Base-by-base conservation (phyloP, 768 basidiomycete species). In the Termitomyces sp. region DNA sequence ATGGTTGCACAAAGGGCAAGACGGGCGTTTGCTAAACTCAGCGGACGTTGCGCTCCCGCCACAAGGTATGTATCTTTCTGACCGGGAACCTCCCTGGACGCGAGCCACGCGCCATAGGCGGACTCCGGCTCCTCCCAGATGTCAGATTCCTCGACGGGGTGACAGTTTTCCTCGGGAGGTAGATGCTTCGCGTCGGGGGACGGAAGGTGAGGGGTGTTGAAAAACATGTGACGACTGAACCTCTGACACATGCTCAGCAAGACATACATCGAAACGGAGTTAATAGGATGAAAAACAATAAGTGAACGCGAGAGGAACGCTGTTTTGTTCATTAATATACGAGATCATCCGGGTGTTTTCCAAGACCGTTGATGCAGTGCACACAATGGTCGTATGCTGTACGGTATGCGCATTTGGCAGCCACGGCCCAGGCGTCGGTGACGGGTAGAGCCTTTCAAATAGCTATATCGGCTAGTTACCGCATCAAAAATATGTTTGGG, bases 21-120 rank as follows among this genome's bases (percentile, higher is more conserved):
- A 49, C 70, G 74, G 48, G 84, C 66, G 71, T 91, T 92, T 15
- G 71, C 67, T 51, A 79, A 66, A 54, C 79, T 86, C 62, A 93
- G 67, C n/a, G 82, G 77, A 45, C 91, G 84, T 64, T 86, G 87
- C 45, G 84, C 86, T 50, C 92, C 92, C 38, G 92, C 85, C 55
- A 83, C 79, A 65, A 87, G 78, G 71, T 73, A 73, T 51, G 66
- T 61, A 20, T 79, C 81, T 48, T 76, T 77, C 47, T 81, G 78
- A 32, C 74, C 75, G 37, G 82, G 79, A 31, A 85, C 67, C 64
- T 75, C 69, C 66, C 86, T 79, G 36, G 86, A 88, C 11, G 83
- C 79, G 17, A 85, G 66, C 86, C 86, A 88, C 37, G 81, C 82
- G 54, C 85, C 81, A 59, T 79, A 82, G 31, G 77, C 68, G 5